Conservation (phyloP, 208 protist species). For the Acanthamoeba divionensis region DNA sequence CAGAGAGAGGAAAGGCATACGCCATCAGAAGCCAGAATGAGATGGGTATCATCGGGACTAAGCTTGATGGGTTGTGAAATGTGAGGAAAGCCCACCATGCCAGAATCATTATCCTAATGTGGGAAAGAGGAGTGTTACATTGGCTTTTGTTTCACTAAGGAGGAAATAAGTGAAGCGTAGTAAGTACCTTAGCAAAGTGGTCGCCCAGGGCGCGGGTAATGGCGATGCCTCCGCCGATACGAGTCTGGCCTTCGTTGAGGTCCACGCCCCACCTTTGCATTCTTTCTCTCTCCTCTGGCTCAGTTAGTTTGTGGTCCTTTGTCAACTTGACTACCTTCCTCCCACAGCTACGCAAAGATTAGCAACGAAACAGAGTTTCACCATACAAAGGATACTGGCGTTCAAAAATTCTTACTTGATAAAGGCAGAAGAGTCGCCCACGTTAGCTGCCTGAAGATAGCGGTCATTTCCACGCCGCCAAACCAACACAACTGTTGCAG, state of each 20-base stretch:
- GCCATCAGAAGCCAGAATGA: slow-evolving; percentile 41
- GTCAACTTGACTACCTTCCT: not conserved
- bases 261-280: not conserved
- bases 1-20: not conserved
- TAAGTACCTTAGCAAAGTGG: slow-evolving; percentile 56
- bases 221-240: slow-evolving; percentile 41
- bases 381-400: too few species aligned
- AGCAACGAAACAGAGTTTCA: not conserved
- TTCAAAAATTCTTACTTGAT: not conserved
- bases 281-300: not conserved
- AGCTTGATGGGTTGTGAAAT: slow-evolving; percentile 28
- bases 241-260: slow-evolving; percentile 39
- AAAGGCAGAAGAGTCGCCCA: too few species aligned
- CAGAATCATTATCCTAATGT: slow-evolving; percentile 36
- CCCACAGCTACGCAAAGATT: not conserved
- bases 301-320: slow-evolving; percentile 1
- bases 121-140: too few species aligned
- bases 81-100: slow-evolving; percentile 39
- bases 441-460: slow-evolving; percentile 32
- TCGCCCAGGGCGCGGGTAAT: slow-evolving; percentile 44
- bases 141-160: too few species aligned
- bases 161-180: too few species aligned
- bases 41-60: slow-evolving; percentile 4
- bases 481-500: slow-evolving; percentile 21
- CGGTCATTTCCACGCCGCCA: slow-evolving; percentile 4